These are phyloP conservation scores for Fusarium cyanostomum DNA, from an alignment of 2,329 filamentous ascomycete genomes.

Conservation along the genomic window DNA sequence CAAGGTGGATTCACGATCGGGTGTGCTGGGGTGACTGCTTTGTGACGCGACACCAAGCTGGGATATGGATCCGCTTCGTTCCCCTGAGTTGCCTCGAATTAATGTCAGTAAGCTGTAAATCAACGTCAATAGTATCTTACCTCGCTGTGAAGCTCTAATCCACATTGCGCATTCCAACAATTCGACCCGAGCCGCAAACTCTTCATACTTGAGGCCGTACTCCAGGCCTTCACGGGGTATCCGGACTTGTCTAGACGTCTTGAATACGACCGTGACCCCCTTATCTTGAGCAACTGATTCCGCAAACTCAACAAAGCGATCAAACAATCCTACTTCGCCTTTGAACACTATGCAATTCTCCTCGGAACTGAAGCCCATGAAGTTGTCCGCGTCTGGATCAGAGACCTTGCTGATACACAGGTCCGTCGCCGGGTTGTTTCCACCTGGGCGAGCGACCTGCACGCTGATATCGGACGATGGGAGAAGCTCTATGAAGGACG, in stretches of 20 bases:
- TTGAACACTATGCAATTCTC: constrained; percentile 37
- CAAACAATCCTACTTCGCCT: constrained; percentile 31
- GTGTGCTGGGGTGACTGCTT: neutral
- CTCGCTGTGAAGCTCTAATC: constrained; percentile 17
- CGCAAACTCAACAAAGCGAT: constrained; percentile 31
- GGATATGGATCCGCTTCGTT: neutral
- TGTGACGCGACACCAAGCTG: neutral
- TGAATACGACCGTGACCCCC: constrained; percentile 15
- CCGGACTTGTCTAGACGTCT: constrained; percentile 23
- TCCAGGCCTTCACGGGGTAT: constrained; percentile 35
- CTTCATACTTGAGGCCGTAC: constrained; percentile 31
- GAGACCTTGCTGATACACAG: constrained; percentile 25
- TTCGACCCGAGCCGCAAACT: constrained; percentile 39
- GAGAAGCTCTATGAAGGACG: constrained; percentile 24
- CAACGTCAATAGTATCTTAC: constrained; percentile 5
- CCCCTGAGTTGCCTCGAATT: neutral
- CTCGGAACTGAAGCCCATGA: constrained; percentile 34
- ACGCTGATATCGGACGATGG: constrained; percentile 22
- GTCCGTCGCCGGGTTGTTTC: constrained; percentile 9
- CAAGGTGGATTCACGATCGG: neutral
- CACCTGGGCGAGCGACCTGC: constrained; percentile 4
- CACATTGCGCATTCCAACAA: constrained; percentile 41
- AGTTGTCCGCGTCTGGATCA: constrained; percentile 31
- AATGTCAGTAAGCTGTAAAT: neutral
- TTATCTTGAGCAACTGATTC: constrained; percentile 10